These are phyloP conservation scores for Mortierella sp. DNA, from an alignment of 371 early-diverging fungal species.

Conservation along the genomic window DNA sequence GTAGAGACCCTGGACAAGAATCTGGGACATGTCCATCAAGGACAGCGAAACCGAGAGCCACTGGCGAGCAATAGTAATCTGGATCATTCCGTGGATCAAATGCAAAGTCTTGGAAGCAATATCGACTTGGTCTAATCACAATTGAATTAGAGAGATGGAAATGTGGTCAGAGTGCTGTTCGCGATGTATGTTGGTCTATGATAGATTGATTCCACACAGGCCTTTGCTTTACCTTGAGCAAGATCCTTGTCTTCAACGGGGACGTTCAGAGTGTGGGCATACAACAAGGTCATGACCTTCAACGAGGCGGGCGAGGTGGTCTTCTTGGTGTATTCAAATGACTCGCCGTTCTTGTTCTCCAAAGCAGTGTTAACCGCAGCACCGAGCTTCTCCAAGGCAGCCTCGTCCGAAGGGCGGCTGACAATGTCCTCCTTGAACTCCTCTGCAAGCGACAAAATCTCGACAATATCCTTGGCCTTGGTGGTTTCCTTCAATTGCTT, in stretches of 20 bases:
- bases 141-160: background rate
- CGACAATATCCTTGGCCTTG: slow-evolving; percentile 64
- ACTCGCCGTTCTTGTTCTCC: slow-evolving; percentile 72
- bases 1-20: slow-evolving; percentile 87
- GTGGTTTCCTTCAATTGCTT: slow-evolving; percentile 88
- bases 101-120: slow-evolving; percentile 81
- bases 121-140: slow-evolving; percentile 73
- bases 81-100: slow-evolving; percentile 87
- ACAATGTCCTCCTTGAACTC: slow-evolving; percentile 80
- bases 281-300: slow-evolving; percentile 86
- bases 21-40: slow-evolving; percentile 85
- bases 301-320: slow-evolving; percentile 64
- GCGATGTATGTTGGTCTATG: background rate
- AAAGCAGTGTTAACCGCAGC: slow-evolving; percentile 70
- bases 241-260: slow-evolving; percentile 69
- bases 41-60: slow-evolving; percentile 77
- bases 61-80: slow-evolving; percentile 89
- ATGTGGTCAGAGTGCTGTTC: background rate
- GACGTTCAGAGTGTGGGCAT: slow-evolving; percentile 90
- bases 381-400: slow-evolving; percentile 64
- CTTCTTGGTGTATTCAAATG: slow-evolving; percentile 66
- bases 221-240: slow-evolving; percentile 58
- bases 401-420: slow-evolving; percentile 68
- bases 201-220: background rate
- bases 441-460: slow-evolving; percentile 75